Conservation (phyloP, 2,329 filamentous ascomycete genomes). For the Bipolaris bicolor region DNA sequence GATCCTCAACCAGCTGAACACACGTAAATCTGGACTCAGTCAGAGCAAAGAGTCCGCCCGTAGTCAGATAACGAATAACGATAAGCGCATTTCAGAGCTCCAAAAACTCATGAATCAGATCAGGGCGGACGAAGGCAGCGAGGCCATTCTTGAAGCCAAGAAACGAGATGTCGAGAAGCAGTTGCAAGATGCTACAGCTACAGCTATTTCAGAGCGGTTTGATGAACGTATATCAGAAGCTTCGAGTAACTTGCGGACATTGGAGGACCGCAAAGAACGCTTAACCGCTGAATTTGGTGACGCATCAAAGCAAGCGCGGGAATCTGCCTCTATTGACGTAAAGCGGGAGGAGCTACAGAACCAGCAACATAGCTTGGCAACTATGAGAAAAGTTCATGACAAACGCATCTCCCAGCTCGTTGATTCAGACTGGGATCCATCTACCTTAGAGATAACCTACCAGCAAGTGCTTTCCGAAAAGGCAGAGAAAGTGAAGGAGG, state of each 20-base stretch:
- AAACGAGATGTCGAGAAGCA: slow-evolving; percentile 71
- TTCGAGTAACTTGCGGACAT: slow-evolving; percentile 67
- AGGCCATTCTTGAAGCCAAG: slow-evolving; percentile 76
- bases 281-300: slow-evolving; percentile 83
- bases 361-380: slow-evolving; percentile 75
- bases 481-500: slow-evolving; percentile 64
- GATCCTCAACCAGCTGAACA: slow-evolving; percentile 74
- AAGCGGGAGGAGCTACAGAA: slow-evolving; percentile 80
- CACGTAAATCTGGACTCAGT: slow-evolving; percentile 71
- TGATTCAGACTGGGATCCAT: slow-evolving; percentile 69
- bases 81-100: slow-evolving; percentile 69
- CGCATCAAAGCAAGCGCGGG: slow-evolving; percentile 78
- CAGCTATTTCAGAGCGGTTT: slow-evolving; percentile 68
- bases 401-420: slow-evolving; percentile 71
- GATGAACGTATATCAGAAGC: slow-evolving; percentile 73
- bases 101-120: slow-evolving; percentile 75
- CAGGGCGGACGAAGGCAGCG: slow-evolving; percentile 82
- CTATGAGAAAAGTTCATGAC: slow-evolving; percentile 75
- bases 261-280: slow-evolving; percentile 75
- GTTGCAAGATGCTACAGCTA: slow-evolving; percentile 67
- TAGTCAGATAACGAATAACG: slow-evolving; percentile 74
- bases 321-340: slow-evolving; percentile 82
- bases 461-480: slow-evolving; percentile 67
- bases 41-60: slow-evolving; percentile 77
- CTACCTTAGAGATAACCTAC: slow-evolving; percentile 73